These are phyloP conservation scores for Arabidopsis suecica DNA, from an alignment of 345 rosid genomes.

Conservation along the genomic window DNA sequence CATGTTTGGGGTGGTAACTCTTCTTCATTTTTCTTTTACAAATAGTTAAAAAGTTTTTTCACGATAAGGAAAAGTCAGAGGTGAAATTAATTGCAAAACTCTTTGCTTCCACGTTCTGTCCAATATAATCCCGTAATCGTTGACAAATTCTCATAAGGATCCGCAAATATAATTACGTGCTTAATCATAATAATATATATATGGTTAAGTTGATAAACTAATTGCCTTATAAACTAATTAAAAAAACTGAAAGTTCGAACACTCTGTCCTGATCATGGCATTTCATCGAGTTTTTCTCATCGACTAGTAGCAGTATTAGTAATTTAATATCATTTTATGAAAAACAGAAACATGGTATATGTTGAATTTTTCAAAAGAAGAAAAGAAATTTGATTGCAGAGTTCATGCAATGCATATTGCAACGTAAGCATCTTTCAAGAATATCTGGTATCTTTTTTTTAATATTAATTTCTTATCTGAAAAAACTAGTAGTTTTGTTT, in stretches of 20 bases:
- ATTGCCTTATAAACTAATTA: constrained; percentile 17
- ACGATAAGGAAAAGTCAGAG: constrained; percentile 22
- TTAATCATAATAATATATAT: constrained; percentile 39
- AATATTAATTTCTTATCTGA: neutral
- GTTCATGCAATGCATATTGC: constrained; percentile 45
- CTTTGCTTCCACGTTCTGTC: constrained; percentile 43
- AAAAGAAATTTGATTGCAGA: constrained; percentile 19
- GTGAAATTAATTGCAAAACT: neutral
- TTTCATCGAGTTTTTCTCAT: constrained; percentile 26
- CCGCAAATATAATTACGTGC: constrained; percentile 35
- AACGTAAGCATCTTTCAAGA: constrained; percentile 32
- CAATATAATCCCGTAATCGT: constrained; percentile 18
- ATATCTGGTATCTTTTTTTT: constrained; percentile 47
- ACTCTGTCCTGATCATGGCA: constrained; percentile 41
- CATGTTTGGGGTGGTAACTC: neutral
- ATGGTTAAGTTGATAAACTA: constrained; percentile 23
- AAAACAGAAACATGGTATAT: constrained; percentile 20
- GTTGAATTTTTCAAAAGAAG: constrained; percentile 36
- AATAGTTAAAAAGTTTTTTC: neutral
- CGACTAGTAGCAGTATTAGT: constrained; percentile 20
- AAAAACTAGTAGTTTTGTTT: constrained; percentile 11
- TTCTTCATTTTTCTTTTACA: neutral
- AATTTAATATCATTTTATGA: neutral
- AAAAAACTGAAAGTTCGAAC: neutral
- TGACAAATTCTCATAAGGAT: constrained; percentile 33